Evolutionary conservation across 139 green algal genomes (phyloP), one percentile per base, ranked within the genome.

Genomic region (Chlorella sp.): DNA sequence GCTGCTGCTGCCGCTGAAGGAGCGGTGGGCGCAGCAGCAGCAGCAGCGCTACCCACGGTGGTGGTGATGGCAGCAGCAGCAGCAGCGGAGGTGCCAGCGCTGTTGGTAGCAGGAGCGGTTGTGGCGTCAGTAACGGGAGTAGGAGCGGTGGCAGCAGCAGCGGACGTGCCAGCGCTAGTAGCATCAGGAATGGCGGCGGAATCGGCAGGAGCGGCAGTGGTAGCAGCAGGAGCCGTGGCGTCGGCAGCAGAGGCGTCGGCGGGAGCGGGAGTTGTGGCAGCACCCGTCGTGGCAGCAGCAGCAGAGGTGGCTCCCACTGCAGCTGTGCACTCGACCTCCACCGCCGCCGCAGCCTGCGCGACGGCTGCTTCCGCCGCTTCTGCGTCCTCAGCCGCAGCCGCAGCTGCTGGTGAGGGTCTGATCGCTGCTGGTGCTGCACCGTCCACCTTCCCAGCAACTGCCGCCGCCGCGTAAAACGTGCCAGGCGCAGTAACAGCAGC

Each of bases 71-170:
- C 42, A 17, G 42, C 42, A 55, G 42, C 42, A 55, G 42, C 42
- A 17, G 42, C 42, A 55, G 42, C 42, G 17, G 42, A 10, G 42
- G 42, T 17, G 17, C 10, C 42, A 55, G 42, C 42, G 42, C 10
- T 17, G 17, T 10, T 17, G 17, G 42, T 17, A 17, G 42, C 42
- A 55, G 42, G 10, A 55, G 42, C 33, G 73, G 77, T 34, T 77
- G 78, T 73, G 79, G 69, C 24, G 74, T 77, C 31, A 62, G 70
- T 35, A 75, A 77, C 62, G 69, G 23, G 17, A 65, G 59, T 14
- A 50, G 17, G 5, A 42, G 59, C 59, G 27, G 42, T 17, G 17
- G 42, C 42, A 17, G 42, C 42, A 55, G 42, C 42, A 55, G 42
- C 42, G 42, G 42, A 10, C 10, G 42, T 17, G 17, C 10, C 42